Conservation (phyloP, 2,329 filamentous ascomycete genomes). For the Epicoccum sorghinum region DNA sequence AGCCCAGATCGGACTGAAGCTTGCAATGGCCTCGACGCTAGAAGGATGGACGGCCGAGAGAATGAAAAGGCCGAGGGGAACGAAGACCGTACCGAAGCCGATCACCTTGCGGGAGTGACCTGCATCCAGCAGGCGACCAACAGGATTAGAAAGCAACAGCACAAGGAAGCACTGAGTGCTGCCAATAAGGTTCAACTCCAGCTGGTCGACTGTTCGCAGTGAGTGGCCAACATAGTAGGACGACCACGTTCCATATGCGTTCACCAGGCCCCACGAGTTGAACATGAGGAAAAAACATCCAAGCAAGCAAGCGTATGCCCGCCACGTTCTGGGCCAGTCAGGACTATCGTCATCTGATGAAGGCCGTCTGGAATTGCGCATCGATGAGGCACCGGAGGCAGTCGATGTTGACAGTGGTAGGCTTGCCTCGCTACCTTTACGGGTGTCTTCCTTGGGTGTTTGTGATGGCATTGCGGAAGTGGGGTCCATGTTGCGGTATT, state of each 20-base stretch:
- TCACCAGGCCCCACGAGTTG: constrained; percentile 57
- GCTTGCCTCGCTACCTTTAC: constrained; percentile 26
- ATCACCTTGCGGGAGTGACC: constrained; percentile 51
- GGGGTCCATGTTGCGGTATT: constrained; percentile 12
- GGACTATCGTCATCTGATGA: constrained; percentile 38
- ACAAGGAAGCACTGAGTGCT: constrained; percentile 56
- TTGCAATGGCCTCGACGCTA: constrained; percentile 44
- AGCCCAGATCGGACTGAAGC: constrained; percentile 53
- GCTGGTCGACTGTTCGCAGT: constrained; percentile 47
- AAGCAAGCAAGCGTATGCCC: constrained; percentile 52
- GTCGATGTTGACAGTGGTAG: constrained; percentile 35
- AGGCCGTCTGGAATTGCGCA: constrained; percentile 24
- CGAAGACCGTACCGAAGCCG: constrained; percentile 50
- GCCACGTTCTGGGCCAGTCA: constrained; percentile 54
- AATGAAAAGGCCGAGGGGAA: constrained; percentile 53
- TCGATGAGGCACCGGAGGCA: constrained; percentile 29
- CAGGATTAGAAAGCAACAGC: constrained; percentile 52
- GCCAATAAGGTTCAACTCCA: constrained; percentile 56
- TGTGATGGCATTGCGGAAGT: constrained; percentile 21
- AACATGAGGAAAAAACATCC: constrained; percentile 60
- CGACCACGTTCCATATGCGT: constrained; percentile 58
- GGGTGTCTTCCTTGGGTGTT: constrained; percentile 26
- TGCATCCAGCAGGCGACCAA: constrained; percentile 58
- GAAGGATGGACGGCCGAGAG: constrained; percentile 51
- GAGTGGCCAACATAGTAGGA: constrained; percentile 57